Evolutionary conservation across 2,329 filamentous ascomycete genomes (phyloP).

Genomic region (Aspergillus fumigatiaffinis): DNA sequence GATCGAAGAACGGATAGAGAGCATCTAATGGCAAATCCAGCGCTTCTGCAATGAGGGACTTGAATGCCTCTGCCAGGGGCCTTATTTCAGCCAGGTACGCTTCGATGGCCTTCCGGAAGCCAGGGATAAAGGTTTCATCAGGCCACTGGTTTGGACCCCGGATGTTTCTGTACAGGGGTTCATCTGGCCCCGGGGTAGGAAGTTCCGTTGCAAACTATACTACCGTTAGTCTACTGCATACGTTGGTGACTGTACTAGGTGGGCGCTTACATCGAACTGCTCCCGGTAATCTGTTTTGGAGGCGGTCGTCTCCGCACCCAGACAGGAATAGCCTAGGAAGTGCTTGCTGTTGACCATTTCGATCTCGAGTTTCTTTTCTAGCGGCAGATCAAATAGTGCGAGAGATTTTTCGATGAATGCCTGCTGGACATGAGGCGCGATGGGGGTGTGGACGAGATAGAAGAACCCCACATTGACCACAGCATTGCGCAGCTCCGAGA

Average conservation of each 20-base stretch:
- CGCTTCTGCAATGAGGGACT: constrained; percentile 30
- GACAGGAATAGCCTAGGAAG: constrained; percentile 34
- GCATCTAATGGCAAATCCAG: constrained; percentile 26
- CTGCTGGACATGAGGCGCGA: constrained; percentile 19
- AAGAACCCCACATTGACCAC: constrained; percentile 36
- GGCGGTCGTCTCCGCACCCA: constrained; percentile 33
- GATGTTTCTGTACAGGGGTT: constrained; percentile 34
- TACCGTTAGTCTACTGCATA: constrained; percentile 29
- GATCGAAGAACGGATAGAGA: constrained; percentile 32
- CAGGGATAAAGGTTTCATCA: constrained; percentile 27
- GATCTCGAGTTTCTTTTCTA: constrained; percentile 47
- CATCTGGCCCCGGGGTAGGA: constrained; percentile 29
- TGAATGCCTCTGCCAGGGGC: constrained; percentile 24
- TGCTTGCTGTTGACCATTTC: constrained; percentile 42
- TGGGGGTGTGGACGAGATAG: constrained; percentile 29
- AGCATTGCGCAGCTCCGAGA: constrained; percentile 27
- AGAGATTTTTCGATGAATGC: constrained; percentile 37
- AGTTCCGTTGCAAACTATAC: constrained; percentile 36
- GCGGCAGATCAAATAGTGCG: constrained; percentile 42
- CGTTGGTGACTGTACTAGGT: neutral
- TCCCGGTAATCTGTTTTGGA: constrained; percentile 32
- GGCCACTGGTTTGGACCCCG: constrained; percentile 38
- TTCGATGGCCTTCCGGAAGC: constrained; percentile 29
- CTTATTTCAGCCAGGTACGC: constrained; percentile 26
- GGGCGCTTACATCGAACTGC: constrained; percentile 31